Evolutionary conservation across 352 stramenopile genomes (phyloP), one percentile per base, ranked within the genome.

Genomic region (Globisporangium middletonii): DNA sequence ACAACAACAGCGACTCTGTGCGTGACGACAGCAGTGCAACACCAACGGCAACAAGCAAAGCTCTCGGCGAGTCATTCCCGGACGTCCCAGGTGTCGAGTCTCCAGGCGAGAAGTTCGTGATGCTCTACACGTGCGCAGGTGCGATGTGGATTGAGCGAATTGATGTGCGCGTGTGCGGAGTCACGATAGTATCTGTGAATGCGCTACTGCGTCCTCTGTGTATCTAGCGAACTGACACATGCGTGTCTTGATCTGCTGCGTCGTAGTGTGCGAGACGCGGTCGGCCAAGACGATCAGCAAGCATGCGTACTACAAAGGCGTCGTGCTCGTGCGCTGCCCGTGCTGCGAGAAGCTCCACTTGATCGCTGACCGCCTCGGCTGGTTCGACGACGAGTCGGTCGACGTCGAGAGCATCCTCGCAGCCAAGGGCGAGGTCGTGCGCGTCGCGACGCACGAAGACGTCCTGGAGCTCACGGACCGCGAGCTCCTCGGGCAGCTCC

Each of bases 301-400:
- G 77, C 85, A 97, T 49, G 90, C 95, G 3, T 99, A 99, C 79
- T 79, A 96, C 63, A 88, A 98, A 53, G 97, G 97, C 26, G 96
- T 99, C 49, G 97, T 99, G 53, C 71, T 99, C 51, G 95, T 99
- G 35, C 82, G 90, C 44, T 99, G 97, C 65, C 97, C 97, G 2
- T 89, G 89, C 28, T 99, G 97, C 76, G 65, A 98, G 67, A 99
- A 99, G 68, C 71, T 98, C n/a, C 97, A 99, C 75, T 75, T 99
- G 8, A 97, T 99, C 58, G 97, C 97, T 3, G 97, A 99, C 71
- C 69, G 85, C 2, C 68, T 98, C 28, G 91, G 93, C 51, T 97
- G 84, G 79, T 97, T 97, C 53, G 89, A 97, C 47, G 90, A 97
- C 64, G 86, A 92, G 13, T 84, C 73, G 2, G 91, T 76, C 16